Evolutionary conservation across 192 early-diverging fungal species (phyloP), one percentile per base, ranked within the genome.

Genomic region (Coemansia sp.): DNA sequence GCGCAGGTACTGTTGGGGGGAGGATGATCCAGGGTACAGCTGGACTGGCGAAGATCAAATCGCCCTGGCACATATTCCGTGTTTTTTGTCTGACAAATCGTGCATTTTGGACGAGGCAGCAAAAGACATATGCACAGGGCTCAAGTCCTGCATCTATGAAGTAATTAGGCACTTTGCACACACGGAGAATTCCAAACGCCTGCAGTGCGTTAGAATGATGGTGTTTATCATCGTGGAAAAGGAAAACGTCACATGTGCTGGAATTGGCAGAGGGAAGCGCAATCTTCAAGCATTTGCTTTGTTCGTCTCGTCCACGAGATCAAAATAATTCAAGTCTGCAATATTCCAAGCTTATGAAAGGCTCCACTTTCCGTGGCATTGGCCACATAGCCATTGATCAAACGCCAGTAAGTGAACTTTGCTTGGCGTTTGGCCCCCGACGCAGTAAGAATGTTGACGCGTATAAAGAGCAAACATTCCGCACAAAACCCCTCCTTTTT

Each of bases 401-500:
- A 45, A 45, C 4, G 42, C 42, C 14, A 45, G 42, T 13, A 17
- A 45, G 42, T 17, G 15, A 40, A 40, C 38, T 40, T 40, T 40
- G 38, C 13, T 45, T 17, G 42, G 42, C 11, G 13, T 7, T 45
- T 40, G 7, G 11, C 38, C 5, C 5, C 38, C 11, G 11, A 5
- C 29, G 15, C 42, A 45, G 42, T 45, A 45, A 45, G 17, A 7
- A 11, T 40, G 7, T 40, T 40, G 38, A 10, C 38, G 38, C 38
- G 38, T 52, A 52, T 52, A 52, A 52, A 45, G 8, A 52, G 23
- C 49, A 52, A 52, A 52, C 49, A 52, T 25, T 52, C 9, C 19
- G 9, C 49, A 25, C 22, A 22, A 48, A 19, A 17, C n/a, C 7
- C n/a, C 15, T 19, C 45, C 3, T 20, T 25, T 25, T 52, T 25